Base-by-base conservation (phyloP, 495 filamentous ascomycete species). In the Mytilinidion resinicola region DNA sequence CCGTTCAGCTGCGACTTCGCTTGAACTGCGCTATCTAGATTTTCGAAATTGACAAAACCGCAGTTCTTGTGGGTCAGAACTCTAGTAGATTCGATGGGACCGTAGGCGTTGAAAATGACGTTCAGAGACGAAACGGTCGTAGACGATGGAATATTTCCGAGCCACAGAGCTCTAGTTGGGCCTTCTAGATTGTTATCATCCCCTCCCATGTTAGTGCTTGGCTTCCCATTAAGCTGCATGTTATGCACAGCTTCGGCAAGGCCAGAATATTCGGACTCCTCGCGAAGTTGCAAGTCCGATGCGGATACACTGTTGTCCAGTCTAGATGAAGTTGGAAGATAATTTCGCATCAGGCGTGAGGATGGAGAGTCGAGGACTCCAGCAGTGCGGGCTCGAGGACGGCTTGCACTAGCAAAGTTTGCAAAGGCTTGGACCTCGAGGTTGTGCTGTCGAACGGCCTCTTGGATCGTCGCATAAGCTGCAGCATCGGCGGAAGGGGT, bases 21-120 rank as follows among this genome's bases (percentile, higher is more conserved):
- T 54, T 88, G 82, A 33, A 96, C 87, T 47, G 93, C 95, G 67
- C 89, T 95, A 35, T 96, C 89, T 21, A 91, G 70, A 62, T 81
- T 83, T 74, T 96, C 89, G 64, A 96, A 98, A 72, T 98, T 98
- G 69, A 98, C 91, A 65, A 98, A 98, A 6, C 93, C 93, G 70
- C 93, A 98, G 68, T 95, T 97, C 82, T 98, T 98, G 77, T 98
- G 93, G 11, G 93, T 96, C 61, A 98, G 78, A 12, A 98, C 95
- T 57, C 93, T 80, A 37, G 89, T 91, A 14, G 92, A 96, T 63
- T 91, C 83, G 65, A 98, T 95, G 20, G 87, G 85, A 14, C 93
- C 93, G 63, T 93, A 95, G 44, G 85, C 76, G 67, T 87, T 86
- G 72, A 98, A 98, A 72, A 96, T 95, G 55, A 91, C 89, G 51